Percentiles rank a stretch among this genome's conserved stretches.
These are phyloP conservation scores for Ustulina deusta DNA, from an alignment of 2,329 filamentous ascomycete species.

Conservation along the genomic window DNA sequence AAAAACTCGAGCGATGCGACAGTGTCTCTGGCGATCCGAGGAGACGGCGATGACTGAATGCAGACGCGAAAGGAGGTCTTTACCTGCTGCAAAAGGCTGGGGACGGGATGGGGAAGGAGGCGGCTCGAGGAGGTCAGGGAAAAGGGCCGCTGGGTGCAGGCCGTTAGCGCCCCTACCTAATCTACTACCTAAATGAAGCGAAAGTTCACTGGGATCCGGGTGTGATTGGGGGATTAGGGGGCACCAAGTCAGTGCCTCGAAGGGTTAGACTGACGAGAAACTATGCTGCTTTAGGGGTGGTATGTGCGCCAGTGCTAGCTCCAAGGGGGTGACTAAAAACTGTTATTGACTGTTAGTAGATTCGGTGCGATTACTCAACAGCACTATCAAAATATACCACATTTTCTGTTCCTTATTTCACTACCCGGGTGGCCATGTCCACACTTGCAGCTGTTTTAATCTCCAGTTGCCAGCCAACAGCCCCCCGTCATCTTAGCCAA, in stretches of 20 bases:
- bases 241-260: slow-evolving; percentile 27
- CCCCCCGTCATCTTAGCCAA: slow-evolving; percentile 28
- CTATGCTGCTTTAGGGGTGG: slow-evolving; percentile 34
- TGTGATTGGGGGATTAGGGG: slow-evolving; percentile 39
- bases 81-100: slow-evolving; percentile 41
- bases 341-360: slow-evolving; percentile 28
- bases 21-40: slow-evolving; percentile 33
- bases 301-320: slow-evolving; percentile 32
- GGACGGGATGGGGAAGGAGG: slow-evolving; percentile 41
- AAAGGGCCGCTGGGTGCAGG: slow-evolving; percentile 39
- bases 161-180: slow-evolving; percentile 43
- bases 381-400: slow-evolving; percentile 25
- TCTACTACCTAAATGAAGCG: slow-evolving; percentile 39
- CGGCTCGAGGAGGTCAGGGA: slow-evolving; percentile 41
- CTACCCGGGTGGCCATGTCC: slow-evolving; percentile 25
- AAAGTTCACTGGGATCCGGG: slow-evolving; percentile 29
- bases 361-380: not conserved
- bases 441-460: slow-evolving; percentile 39
- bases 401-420: slow-evolving; percentile 23
- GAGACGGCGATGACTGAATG: slow-evolving; percentile 29
- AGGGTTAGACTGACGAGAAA: slow-evolving; percentile 25
- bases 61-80: slow-evolving; percentile 42
- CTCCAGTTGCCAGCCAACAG: slow-evolving; percentile 30
- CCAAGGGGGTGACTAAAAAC: slow-evolving; percentile 13
- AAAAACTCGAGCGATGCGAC: slow-evolving; percentile 34